A percentile compares a stretch with the other conserved stretches of the same genome.
phyloP scores from a whole-genome alignment of 345 rosid genomes.

The Gossypium anomalum region DNA sequence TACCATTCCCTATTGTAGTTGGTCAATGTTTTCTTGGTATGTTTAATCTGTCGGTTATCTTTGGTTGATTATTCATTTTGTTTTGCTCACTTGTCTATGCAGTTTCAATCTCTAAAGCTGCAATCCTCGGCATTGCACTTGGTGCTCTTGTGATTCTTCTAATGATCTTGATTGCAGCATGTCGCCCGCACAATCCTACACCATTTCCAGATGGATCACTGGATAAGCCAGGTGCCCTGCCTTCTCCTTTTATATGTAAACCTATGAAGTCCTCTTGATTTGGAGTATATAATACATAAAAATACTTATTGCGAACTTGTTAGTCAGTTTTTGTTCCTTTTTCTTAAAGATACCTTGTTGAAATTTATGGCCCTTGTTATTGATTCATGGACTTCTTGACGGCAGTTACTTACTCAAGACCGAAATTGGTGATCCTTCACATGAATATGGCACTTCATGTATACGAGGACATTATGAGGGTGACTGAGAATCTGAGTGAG shows the following conservation, averaged over 20 bases:
- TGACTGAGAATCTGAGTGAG: conserved; percentile 94
- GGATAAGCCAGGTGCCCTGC: conserved; percentile 73
- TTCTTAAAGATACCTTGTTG: neutral
- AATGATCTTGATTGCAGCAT: conserved; percentile 75
- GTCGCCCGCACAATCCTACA: conserved; percentile 60
- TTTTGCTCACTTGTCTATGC: conserved; percentile 18
- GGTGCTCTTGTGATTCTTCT: conserved; percentile 86
- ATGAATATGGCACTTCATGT: conserved; percentile 99
- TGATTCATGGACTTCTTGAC: conserved; percentile 4
- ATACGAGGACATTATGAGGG: conserved; percentile 94
- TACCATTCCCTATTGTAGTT: neutral
- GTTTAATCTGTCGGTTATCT: neutral
- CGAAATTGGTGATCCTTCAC: conserved; percentile 84
- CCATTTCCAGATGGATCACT: conserved; percentile 67
- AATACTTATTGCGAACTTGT: neutral
- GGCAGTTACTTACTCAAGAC: conserved; percentile 64
- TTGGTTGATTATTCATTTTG: neutral
- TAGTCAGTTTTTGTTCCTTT: neutral
- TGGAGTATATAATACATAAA: neutral
- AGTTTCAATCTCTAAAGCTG: conserved; percentile 84
- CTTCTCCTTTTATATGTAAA: neutral
- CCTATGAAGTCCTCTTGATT: neutral
- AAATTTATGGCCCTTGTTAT: neutral
- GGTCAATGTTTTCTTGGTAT: neutral
- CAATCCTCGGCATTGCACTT: conserved; percentile 85